Conservation (phyloP, 306 rosid genomes). For the Abrus pulchellus region DNA sequence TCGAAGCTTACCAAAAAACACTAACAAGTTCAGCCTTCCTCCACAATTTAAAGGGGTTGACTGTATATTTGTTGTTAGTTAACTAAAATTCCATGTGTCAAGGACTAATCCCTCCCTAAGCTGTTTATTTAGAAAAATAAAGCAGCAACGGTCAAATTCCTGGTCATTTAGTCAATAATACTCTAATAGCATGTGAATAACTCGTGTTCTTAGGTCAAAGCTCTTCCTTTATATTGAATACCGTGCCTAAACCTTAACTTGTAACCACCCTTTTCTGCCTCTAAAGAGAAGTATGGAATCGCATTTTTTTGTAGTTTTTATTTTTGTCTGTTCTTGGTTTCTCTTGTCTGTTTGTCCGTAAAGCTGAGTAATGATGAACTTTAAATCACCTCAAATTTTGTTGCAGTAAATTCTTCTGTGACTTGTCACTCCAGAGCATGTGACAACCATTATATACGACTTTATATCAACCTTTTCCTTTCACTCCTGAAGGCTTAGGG, state of each 20-base stretch:
- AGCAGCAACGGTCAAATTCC: not conserved
- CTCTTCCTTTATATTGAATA: not conserved
- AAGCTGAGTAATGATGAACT: not conserved
- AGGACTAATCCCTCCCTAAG: not conserved
- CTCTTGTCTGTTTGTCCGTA: not conserved
- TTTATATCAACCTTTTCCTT: not conserved
- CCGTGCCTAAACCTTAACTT: not conserved
- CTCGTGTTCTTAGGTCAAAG: not conserved
- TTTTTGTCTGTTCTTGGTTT: not conserved
- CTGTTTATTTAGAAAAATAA: not conserved
- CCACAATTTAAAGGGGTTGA: not conserved
- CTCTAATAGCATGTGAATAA: conserved; percentile 4
- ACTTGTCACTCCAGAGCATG: not conserved
- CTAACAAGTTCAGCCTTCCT: not conserved
- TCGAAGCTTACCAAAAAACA: not conserved
- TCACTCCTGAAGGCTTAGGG: not conserved
- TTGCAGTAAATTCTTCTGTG: not conserved
- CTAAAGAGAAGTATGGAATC: not conserved
- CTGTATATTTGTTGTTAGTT: not conserved
- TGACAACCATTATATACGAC: not conserved
- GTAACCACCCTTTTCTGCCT: too few relatives aligned
- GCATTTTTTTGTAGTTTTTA: not conserved
- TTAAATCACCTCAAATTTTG: conserved; percentile 1
- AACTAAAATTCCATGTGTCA: not conserved
- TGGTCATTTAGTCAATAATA: not conserved